Evolutionary conservation across 371 early-diverging fungal genomes (phyloP), one percentile per base, ranked within the genome.

Genomic region (Mucor sp.): DNA sequence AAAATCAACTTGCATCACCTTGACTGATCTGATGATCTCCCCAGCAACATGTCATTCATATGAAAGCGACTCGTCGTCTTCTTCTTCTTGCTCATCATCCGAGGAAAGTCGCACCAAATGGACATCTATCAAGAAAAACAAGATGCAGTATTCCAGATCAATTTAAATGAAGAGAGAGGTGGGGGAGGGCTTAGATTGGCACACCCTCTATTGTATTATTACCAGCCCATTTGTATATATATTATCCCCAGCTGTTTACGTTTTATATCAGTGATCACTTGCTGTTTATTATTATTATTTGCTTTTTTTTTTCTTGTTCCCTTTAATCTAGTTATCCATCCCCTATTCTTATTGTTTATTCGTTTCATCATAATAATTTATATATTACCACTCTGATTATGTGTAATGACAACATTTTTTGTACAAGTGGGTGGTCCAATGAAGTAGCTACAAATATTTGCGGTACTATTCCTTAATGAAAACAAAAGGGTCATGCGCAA

Each of bases 1-100:
- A 14, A 71, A 65, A 58, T 60, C 72, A 17, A 60, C 63, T 33
- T 67, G 67, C 35, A 74, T 71, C 57, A 74, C 74, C 33, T 62
- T 71, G 27, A 68, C 56, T 56, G 66, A 71, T 57, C 60, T 58
- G 43, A 63, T 68, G 69, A 59, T 68, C 39, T 50, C 69, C 27
- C 47, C 64, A 27, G 27, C 63, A 39, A 47, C 59, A 8, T 35
- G 43, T 17, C 19, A 47, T 48, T 47, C 48, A 44, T 65, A 44
- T 65, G 58, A 65, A 58, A 65, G 41, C 23, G 35, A 58, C 35
- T 30, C 41, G 12, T 53, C 61, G 0, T 50, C 50, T 4, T 50
- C 23, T 17, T 23, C 57, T 0, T 23, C 57, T 32, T 32, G n/a
- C 30, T 57, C 14, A 1, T 57, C 57, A n/a, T 53, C 53, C 53